Base-by-base conservation (phyloP, 345 rosid genomes). In the Corchorus olitorius region DNA sequence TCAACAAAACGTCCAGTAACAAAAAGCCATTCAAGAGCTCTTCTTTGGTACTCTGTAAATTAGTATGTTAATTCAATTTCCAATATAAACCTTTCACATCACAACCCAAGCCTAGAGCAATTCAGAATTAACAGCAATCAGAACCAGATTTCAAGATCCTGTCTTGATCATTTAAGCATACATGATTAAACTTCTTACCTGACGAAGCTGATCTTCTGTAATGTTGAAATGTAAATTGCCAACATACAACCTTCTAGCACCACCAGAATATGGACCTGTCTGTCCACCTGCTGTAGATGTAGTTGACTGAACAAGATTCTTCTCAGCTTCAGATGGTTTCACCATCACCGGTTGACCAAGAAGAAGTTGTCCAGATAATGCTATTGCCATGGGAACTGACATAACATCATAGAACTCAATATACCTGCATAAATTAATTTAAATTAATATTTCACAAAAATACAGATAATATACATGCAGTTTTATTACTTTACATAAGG, bases 331-430 rank as follows among this genome's bases (percentile, higher is more conserved):
- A 19, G 98, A 96, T 55, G 99, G 98, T 77, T 96, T 96, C 77
- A 96, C 99, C 99, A 96, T 96, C 76, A 96, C 97, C 34, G 97
- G 93, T 81, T 83, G 89, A 78, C 99, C 95, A 86, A 88, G 98
- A 78, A 96, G 99, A 75, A 85, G 95, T 82, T 96, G 99, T 64
- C 99, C 99, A 78, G 97, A 93, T 78, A 96, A 93, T 73, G 99
- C 98, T 79, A 96, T 96, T 49, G 98, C 99, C 99, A 96, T 96
- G 70, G 99, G 98, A 48, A 96, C 99, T 33, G 99, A 92, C 99
- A 96, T 96, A 49, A 87, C 92, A 88, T 96, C 99, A 87, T 91
- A 93, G 75, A 96, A 96, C 81, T 96, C 98, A 67, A 96, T 83
- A 70, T 93, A 96, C 83, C 99, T 93, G 81, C 81, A 77, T 81